Conservation (phyloP, 1,139 yeast species). For the Hansenula anomala region DNA sequence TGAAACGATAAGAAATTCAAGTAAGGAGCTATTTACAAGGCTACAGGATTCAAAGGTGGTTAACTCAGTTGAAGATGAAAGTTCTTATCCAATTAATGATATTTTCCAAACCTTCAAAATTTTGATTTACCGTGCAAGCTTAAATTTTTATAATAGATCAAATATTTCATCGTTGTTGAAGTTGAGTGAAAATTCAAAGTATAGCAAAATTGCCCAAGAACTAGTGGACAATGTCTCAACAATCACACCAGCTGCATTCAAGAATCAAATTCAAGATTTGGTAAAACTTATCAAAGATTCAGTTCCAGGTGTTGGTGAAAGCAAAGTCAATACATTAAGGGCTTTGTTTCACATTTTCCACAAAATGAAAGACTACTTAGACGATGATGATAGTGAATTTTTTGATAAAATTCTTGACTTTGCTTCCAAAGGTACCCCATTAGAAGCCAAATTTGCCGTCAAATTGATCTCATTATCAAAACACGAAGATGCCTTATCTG, state of each 20-base stretch:
- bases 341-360: conserved; percentile 59
- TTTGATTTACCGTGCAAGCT: conserved; percentile 57
- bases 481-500: conserved; percentile 35
- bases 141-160: conserved; percentile 59
- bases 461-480: conserved; percentile 50
- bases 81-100: conserved; percentile 40
- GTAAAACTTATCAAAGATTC: conserved; percentile 33
- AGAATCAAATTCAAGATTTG: conserved; percentile 51
- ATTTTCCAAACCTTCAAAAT: conserved; percentile 49
- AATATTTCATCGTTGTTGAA: conserved; percentile 53
- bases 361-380: conserved; percentile 25
- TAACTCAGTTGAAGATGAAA: conserved; percentile 31
- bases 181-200: conserved; percentile 34
- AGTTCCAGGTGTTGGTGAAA: conserved; percentile 22
- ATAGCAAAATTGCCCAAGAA: conserved; percentile 39
- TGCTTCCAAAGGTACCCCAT: conserved; percentile 49
- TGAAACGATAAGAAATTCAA: conserved; percentile 51
- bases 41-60: conserved; percentile 47
- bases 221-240: conserved; percentile 57
- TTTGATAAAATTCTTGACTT: conserved; percentile 37
- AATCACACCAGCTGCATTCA: conserved; percentile 60
- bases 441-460: conserved; percentile 63
- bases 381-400: conserved; percentile 29
- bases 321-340: conserved; percentile 39
- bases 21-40: conserved; percentile 55